A percentile compares a stretch with the other conserved stretches of the same genome.
Conservation (phyloP, 371 early-diverging fungal species). For the Mortierella sp. region DNA sequence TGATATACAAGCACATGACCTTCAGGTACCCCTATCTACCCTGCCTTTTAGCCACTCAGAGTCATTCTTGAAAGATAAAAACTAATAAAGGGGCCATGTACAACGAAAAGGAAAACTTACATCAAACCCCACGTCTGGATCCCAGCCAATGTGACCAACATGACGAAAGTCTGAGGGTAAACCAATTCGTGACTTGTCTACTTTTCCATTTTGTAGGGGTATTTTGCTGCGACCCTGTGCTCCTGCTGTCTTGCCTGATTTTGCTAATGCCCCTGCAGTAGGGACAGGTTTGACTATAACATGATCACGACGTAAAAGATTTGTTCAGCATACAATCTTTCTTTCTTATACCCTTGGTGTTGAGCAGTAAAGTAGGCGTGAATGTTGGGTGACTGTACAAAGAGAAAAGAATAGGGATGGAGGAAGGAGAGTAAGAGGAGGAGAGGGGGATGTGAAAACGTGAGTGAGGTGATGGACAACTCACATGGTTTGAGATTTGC, state of each 20-base stretch:
- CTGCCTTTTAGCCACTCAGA: neutral
- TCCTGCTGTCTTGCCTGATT: slow-evolving; percentile 33
- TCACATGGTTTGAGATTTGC: slow-evolving; percentile 59
- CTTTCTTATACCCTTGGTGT: neutral
- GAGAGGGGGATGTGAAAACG: neutral
- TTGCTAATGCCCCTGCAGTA: slow-evolving; percentile 36
- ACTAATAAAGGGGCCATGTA: neutral
- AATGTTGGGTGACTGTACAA: neutral
- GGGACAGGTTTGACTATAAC: slow-evolving; percentile 46
- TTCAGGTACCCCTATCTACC: slow-evolving; percentile 10
- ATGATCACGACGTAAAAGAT: neutral
- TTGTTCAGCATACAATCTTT: slow-evolving; percentile 3
- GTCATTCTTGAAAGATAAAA: neutral
- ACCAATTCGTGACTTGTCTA: slow-evolving; percentile 83
- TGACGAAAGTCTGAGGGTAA: slow-evolving; percentile 85
- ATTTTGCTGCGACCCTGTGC: slow-evolving; percentile 30
- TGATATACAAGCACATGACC: neutral
- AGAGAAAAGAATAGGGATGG: neutral
- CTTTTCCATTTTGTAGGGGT: slow-evolving; percentile 49
- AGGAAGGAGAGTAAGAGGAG: neutral
- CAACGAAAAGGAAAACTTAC: slow-evolving; percentile 47
- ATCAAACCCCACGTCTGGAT: slow-evolving; percentile 84
- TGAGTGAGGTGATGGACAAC: slow-evolving; percentile 7
- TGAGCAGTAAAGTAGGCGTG: neutral
- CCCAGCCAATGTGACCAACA: slow-evolving; percentile 85